Conservation (phyloP, 148 eudicot species). For the Rhododendron henanense region DNA sequence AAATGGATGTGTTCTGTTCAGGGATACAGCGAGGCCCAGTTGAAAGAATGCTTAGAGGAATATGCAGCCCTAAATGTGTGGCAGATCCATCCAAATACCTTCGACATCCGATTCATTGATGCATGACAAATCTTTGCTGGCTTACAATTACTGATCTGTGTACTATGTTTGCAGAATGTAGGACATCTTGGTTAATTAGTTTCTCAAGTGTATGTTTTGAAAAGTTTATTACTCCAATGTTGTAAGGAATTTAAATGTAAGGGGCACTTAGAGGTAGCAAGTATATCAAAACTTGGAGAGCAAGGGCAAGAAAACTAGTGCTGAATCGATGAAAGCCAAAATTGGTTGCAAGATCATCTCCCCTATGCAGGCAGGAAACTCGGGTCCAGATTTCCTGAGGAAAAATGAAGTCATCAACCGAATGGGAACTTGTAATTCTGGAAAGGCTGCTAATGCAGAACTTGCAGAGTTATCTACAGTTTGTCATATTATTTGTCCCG, state of each 20-base stretch:
- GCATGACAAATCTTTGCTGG: constrained; percentile 33
- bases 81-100: constrained; percentile 97
- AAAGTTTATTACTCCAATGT: neutral
- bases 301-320: neutral
- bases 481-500: neutral
- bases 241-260: neutral
- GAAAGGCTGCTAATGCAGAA: neutral
- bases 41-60: constrained; percentile 93
- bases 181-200: neutral
- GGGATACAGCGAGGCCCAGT: constrained; percentile 97
- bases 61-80: constrained; percentile 95
- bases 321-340: neutral
- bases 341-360: neutral
- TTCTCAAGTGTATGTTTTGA: neutral
- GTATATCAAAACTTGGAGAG: neutral
- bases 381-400: neutral
- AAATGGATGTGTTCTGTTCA: constrained; percentile 25
- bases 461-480: neutral
- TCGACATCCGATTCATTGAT: constrained; percentile 88
- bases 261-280: neutral
- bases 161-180: neutral
- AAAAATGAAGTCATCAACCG: neutral
- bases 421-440: neutral
- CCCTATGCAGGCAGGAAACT: neutral
- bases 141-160: neutral